These are phyloP conservation scores for Adenanthera pavonina DNA, from an alignment of 306 rosid species.

Conservation along the genomic window DNA sequence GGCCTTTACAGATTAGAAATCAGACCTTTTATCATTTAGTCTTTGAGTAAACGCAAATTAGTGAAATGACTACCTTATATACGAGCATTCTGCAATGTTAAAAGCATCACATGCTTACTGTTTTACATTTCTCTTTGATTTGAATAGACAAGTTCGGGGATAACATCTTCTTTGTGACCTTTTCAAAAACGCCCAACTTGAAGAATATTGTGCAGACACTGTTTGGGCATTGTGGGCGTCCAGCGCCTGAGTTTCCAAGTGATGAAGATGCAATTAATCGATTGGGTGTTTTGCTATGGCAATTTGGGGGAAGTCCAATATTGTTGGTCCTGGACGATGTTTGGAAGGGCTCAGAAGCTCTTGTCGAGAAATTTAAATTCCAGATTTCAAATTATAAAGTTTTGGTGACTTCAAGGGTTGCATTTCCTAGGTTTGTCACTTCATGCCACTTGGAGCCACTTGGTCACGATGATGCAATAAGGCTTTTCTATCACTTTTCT, in stretches of 20 bases:
- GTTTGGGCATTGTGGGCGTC: conserved; percentile 35
- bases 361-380: conserved; percentile 49
- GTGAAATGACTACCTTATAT: conserved; percentile 21
- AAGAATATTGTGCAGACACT: conserved; percentile 46
- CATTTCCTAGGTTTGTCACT: conserved; percentile 47
- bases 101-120: not conserved
- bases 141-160: conserved; percentile 46
- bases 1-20: conserved; percentile 14
- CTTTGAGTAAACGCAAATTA: not conserved
- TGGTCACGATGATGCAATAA: conserved; percentile 42
- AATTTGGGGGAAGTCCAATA: conserved; percentile 29
- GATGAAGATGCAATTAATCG: conserved; percentile 44
- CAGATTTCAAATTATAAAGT: conserved; percentile 50
- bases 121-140: conserved; percentile 6
- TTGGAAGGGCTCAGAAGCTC: conserved; percentile 55
- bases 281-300: conserved; percentile 41
- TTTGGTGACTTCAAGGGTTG: conserved; percentile 65
- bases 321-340: conserved; percentile 75
- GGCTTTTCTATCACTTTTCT: conserved; percentile 54
- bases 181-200: conserved; percentile 51
- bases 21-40: not conserved
- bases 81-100: conserved; percentile 27
- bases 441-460: conserved; percentile 43
- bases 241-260: conserved; percentile 40
- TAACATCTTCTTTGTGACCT: conserved; percentile 51